Base-by-base conservation (phyloP, 2,329 filamentous ascomycete genomes). In the Sporothrix inflata region DNA sequence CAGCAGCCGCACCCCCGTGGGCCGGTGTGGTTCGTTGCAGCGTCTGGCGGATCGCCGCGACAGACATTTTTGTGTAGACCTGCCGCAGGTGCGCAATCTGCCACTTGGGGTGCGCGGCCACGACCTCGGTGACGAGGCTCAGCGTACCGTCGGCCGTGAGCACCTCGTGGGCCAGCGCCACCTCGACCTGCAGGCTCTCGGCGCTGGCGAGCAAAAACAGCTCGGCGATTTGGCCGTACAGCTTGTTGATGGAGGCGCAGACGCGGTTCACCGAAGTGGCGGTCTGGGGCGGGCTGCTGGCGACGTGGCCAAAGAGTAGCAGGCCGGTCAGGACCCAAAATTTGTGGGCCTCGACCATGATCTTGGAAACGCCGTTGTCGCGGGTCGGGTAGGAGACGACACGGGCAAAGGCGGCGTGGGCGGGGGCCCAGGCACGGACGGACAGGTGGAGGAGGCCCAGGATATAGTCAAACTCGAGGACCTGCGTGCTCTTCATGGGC, bases 271-370 rank as follows among this genome's bases (percentile, higher is more conserved):
- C 86, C 24, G 82, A 80, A 1, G 80, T 73, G 67, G 86, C 85
- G 8, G 88, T 86, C 63, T 88, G 87, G 51, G 85, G 83, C 0
- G 92, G 92, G 1, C 83, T 82, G 4, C 84, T 83, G 6, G 51
- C 53, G 2, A 71, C 49, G 77, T 85, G 88, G 75, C 94, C 94
- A 70, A 90, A 83, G 7, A 88, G 85, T 21, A 99, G 83, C 71
- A 98, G 85, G 70, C 90, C 89, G 11, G 94, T 86, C 19, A 99
- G 83, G 9, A 97, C 79, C 92, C 94, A 98, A 81, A 95, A 97
- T 82, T 95, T 97, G 84, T 97, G 95, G 6, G 93, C 93, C 75
- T 97, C 94, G 4, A 92, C 85, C 91, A 96, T 96, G 68, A 97
- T 86, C 79, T 90, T 91, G 80, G 91, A 95, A 14, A 89, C 85